A percentile compares a stretch with the other conserved stretches of the same genome.
Conservation (phyloP, 495 filamentous ascomycete species). For the Hypoxylon crocopeplum region DNA sequence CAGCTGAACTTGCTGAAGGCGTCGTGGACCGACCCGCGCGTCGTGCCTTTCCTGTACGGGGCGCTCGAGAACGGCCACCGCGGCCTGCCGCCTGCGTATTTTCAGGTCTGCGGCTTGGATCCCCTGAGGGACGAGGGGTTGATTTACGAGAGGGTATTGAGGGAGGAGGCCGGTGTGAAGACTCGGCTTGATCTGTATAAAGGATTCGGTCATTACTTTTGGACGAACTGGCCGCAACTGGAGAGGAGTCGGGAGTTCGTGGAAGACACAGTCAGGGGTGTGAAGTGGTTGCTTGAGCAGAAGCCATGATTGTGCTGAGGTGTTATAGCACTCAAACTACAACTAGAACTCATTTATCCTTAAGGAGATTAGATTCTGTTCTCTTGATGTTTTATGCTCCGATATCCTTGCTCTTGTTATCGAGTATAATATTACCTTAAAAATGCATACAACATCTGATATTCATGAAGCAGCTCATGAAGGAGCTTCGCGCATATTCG, state of each 20-base stretch:
- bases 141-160: constrained; percentile 50
- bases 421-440: neutral
- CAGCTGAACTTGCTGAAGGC: constrained; percentile 1
- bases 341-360: no score
- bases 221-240: constrained; percentile 41
- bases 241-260: constrained; percentile 31
- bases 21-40: constrained; percentile 24
- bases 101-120: constrained; percentile 50
- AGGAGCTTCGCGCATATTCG: neutral
- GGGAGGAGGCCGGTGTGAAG: constrained; percentile 41
- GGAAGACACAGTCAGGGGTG: constrained; percentile 32
- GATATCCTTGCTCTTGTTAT: no score
- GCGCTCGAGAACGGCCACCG: constrained; percentile 22
- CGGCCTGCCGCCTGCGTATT: constrained; percentile 42
- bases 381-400: no score
- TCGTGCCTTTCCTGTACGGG: constrained; percentile 31
- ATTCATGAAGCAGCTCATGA: neutral
- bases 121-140: constrained; percentile 51
- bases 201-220: constrained; percentile 55
- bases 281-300: constrained; percentile 35
- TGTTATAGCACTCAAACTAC: no score
- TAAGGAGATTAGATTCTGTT: no score
- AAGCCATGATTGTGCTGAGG: constrained; percentile 6
- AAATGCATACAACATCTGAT: no score
- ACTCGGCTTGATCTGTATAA: constrained; percentile 49